These are phyloP conservation scores for Suillus ampliporus DNA, from an alignment of 768 basidiomycete genomes.

Conservation along the genomic window DNA sequence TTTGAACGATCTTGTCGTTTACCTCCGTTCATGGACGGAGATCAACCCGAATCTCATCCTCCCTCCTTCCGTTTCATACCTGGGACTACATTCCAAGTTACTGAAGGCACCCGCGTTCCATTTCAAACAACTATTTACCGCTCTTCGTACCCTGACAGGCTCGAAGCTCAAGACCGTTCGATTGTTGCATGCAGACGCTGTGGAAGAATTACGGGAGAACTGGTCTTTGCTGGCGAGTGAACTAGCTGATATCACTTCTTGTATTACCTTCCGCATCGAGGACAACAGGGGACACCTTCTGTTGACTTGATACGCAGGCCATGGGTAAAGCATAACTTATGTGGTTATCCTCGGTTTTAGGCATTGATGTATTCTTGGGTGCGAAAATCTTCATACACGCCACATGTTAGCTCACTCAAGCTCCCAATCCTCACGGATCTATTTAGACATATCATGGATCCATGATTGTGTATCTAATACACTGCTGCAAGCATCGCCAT, in stretches of 20 bases:
- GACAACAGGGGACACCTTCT: constrained; percentile 26
- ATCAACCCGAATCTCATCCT: constrained; percentile 25
- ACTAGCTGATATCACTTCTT: constrained; percentile 12
- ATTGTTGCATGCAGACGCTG: constrained; percentile 24
- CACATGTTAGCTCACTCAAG: neutral
- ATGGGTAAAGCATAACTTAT: neutral
- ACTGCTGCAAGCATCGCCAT: neutral
- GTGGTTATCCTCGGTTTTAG: neutral
- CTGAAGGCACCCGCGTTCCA: constrained; percentile 20
- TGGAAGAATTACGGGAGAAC: constrained; percentile 20
- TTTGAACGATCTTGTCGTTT: constrained; percentile 32
- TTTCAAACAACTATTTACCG: constrained; percentile 22
- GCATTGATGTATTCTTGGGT: neutral
- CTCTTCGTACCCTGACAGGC: constrained; percentile 29
- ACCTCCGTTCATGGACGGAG: constrained; percentile 31
- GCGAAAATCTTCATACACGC: neutral
- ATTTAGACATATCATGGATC: neutral
- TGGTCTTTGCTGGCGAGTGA: constrained; percentile 17
- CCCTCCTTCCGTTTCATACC: constrained; percentile 29
- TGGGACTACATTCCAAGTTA: constrained; percentile 29
- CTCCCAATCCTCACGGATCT: neutral
- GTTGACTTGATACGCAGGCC: constrained; percentile 16
- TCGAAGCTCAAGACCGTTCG: constrained; percentile 25
- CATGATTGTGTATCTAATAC: neutral
- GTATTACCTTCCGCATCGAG: constrained; percentile 25